Conservation (phyloP, 208 protist genomes). For the Crithidia bombi region DNA sequence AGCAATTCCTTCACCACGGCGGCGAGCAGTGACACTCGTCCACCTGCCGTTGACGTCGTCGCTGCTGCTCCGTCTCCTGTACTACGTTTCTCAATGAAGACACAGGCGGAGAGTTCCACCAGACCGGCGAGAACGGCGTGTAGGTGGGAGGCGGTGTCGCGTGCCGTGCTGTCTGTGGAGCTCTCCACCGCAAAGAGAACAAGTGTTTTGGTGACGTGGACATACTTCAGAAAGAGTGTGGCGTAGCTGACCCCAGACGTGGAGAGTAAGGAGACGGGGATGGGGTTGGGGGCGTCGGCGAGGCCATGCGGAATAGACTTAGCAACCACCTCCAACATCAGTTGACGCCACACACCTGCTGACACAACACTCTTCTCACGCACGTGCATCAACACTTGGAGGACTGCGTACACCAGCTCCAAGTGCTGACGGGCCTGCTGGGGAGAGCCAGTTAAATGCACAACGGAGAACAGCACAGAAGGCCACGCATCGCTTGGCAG, state of each 20-base stretch:
- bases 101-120: conserved; percentile 17
- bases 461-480: conserved; percentile 28
- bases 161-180: conserved; percentile 19
- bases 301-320: conserved; percentile 10
- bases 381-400: conserved; percentile 27
- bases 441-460: conserved; percentile 20
- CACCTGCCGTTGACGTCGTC: not conserved
- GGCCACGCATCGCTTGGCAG: conserved; percentile 31
- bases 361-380: conserved; percentile 32
- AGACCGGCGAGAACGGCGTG: conserved; percentile 25
- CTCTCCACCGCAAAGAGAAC: conserved; percentile 28
- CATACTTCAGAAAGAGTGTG: conserved; percentile 27
- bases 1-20: conserved; percentile 29
- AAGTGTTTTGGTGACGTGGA: conserved; percentile 25
- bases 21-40: conserved; percentile 18
- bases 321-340: conserved; percentile 12
- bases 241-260: conserved; percentile 22
- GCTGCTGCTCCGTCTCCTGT: no score
- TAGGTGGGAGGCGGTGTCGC: conserved; percentile 16
- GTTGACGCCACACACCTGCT: conserved; percentile 25
- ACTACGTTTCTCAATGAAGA: conserved; percentile 18
- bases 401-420: conserved; percentile 28
- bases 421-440: conserved; percentile 24
- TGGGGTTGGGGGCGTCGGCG: conserved; percentile 14
- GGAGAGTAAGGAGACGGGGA: conserved; percentile 25